These are phyloP conservation scores for Russula virescens DNA, from an alignment of 768 basidiomycete genomes.

Conservation along the genomic window DNA sequence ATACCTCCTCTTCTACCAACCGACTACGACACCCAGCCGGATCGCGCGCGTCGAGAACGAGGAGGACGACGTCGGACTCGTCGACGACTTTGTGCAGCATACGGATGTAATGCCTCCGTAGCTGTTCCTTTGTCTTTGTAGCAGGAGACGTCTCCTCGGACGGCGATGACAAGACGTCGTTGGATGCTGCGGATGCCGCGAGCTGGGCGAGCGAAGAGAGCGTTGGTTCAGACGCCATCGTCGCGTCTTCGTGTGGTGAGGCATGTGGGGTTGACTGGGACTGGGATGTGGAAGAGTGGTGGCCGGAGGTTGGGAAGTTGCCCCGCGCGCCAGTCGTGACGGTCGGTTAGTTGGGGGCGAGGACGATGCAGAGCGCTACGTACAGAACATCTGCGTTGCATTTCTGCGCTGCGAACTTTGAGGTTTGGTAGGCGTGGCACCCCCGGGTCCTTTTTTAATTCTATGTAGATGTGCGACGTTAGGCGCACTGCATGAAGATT, in stretches of 20 bases:
- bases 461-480: slow-evolving; percentile 35
- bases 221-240: slow-evolving; percentile 72
- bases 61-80: slow-evolving; percentile 83
- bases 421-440: slow-evolving; percentile 76
- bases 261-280: slow-evolving; percentile 7
- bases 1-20: slow-evolving; percentile 94
- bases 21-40: slow-evolving; percentile 90
- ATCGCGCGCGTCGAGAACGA: slow-evolving; percentile 90
- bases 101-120: slow-evolving; percentile 68
- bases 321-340: no score
- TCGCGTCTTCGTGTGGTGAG: slow-evolving; percentile 42
- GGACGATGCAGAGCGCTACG: slow-evolving; percentile 24
- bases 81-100: slow-evolving; percentile 90
- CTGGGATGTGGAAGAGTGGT: neutral
- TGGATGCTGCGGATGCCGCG: slow-evolving; percentile 34
- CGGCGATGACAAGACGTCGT: slow-evolving; percentile 34
- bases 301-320: no score
- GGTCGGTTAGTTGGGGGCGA: neutral
- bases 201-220: slow-evolving; percentile 53
- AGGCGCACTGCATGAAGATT: neutral
- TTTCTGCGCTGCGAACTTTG: slow-evolving; percentile 52
- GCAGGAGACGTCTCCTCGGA: slow-evolving; percentile 26
- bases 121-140: slow-evolving; percentile 60
- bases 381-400: slow-evolving; percentile 40
- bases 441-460: slow-evolving; percentile 85